Percentiles rank a stretch among this genome's conserved stretches.
These are phyloP conservation scores for Microdochium bolleyi DNA, from an alignment of 2,329 filamentous ascomycete genomes.

Conservation along the genomic window DNA sequence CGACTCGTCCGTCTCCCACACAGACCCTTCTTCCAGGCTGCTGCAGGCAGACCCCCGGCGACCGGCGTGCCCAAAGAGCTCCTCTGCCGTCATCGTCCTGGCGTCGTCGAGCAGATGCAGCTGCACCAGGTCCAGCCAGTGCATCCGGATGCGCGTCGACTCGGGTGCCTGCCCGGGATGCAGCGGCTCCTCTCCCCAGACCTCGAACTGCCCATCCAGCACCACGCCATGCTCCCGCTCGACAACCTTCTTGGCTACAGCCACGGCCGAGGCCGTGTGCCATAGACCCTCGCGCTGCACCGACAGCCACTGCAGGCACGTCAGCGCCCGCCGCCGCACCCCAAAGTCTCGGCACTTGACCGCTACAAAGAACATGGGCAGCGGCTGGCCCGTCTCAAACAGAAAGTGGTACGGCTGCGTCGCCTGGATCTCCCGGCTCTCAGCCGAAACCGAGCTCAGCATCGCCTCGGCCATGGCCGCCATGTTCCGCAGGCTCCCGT, in stretches of 20 bases:
- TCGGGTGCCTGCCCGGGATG: neutral
- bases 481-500: neutral
- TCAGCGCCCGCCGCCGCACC: neutral
- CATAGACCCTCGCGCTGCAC: neutral
- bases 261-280: neutral
- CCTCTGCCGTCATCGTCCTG: neutral
- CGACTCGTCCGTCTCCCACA: no score
- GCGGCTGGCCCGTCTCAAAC: neutral
- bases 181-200: neutral
- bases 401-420: neutral
- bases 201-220: neutral
- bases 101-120: neutral
- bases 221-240: neutral
- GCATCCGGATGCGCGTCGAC: neutral
- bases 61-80: neutral
- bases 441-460: neutral
- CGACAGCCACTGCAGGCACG: neutral
- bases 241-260: neutral
- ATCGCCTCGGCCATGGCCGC: neutral
- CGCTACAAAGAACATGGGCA: neutral
- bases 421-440: neutral
- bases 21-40: no score
- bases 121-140: neutral
- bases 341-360: neutral
- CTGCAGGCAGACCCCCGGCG: no score